Percentiles rank a stretch among this genome's conserved stretches.
These are phyloP conservation scores for Hymenotorrendiella dingleyae DNA, from an alignment of 2,329 filamentous ascomycete genomes.

Conservation along the genomic window DNA sequence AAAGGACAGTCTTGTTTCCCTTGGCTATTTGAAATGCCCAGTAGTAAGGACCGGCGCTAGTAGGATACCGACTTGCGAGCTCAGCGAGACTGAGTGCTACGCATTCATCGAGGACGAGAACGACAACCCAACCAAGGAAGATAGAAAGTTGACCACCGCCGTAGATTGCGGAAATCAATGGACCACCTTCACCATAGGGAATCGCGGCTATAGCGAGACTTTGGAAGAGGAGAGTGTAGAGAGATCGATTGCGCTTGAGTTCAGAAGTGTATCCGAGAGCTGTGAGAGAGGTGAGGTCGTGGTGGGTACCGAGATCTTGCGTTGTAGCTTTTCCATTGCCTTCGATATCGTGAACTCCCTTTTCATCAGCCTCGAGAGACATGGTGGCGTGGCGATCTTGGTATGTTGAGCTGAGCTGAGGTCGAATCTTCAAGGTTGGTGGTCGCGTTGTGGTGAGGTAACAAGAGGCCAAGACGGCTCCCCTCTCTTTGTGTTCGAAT, in stretches of 20 bases:
- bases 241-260: constrained; percentile 51
- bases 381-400: no score
- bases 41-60: constrained; percentile 74
- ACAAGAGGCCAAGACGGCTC: no score
- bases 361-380: constrained; percentile 6
- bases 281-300: constrained; percentile 21
- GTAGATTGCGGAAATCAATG: constrained; percentile 28
- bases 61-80: constrained; percentile 71
- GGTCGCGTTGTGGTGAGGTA: no score
- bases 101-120: constrained; percentile 52
- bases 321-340: not conserved
- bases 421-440: no score
- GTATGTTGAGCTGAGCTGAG: no score
- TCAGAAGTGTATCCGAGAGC: constrained; percentile 52
- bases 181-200: constrained; percentile 41
- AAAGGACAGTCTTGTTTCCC: constrained; percentile 54
- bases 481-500: no score
- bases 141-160: constrained; percentile 45
- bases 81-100: constrained; percentile 66
- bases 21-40: constrained; percentile 69
- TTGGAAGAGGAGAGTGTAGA: constrained; percentile 56
- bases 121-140: constrained; percentile 51
- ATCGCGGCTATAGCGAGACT: constrained; percentile 55
- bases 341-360: not conserved
- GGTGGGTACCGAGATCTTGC: constrained; percentile 2